Evolutionary conservation across 2,329 filamentous ascomycete species (phyloP), one percentile per base, ranked within the genome.

Genomic region (Nothophaeocryptopus gaeumannii): DNA sequence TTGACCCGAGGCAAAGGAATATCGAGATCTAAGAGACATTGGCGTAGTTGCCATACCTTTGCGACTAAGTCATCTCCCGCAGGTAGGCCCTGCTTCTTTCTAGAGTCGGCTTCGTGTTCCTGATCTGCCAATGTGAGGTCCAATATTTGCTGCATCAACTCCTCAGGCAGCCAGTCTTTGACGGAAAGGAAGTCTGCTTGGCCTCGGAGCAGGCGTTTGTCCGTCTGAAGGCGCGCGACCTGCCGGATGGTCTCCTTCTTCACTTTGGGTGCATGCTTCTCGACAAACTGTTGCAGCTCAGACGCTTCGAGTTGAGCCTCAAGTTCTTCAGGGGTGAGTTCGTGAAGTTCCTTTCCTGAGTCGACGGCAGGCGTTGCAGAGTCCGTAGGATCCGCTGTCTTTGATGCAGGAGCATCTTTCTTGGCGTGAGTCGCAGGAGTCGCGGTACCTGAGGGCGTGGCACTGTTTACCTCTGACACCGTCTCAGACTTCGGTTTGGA

Each of bases 291-390:
- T 68, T 97, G 91, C 33, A 99, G 76, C 62, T 95, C 89, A n/a
- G 89, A 86, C 62, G 90, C 86, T 67, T 96, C 89, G 12, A 97
- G 79, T 63, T 95, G 89, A 56, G 76, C 84, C 66, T 96, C 93
- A 44, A 96, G 86, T 67, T 97, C 89, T 66, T 96, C 92, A 1
- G 92, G 86, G 41, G 82, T 89, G 57, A 92, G 72, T 26, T 80
- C 73, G 47, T 81, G 73, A 45, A 77, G 66, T 39, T 74, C 69
- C 47, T 58, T 53, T 10, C 16, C 33, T 13, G 40, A 33, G 10
- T 56, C 39, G 40, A 41, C 9, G 15, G 35, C 50, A 5, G 56
- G 47, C 39, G 56, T 50, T 15, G 42, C 20, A 7, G 40, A 12
- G 32, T 35, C 11, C 2, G 14, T 62, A 12, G 67, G 63, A 42